Conservation (phyloP, 805 yeast genomes). For the Lipomyces kockii region DNA sequence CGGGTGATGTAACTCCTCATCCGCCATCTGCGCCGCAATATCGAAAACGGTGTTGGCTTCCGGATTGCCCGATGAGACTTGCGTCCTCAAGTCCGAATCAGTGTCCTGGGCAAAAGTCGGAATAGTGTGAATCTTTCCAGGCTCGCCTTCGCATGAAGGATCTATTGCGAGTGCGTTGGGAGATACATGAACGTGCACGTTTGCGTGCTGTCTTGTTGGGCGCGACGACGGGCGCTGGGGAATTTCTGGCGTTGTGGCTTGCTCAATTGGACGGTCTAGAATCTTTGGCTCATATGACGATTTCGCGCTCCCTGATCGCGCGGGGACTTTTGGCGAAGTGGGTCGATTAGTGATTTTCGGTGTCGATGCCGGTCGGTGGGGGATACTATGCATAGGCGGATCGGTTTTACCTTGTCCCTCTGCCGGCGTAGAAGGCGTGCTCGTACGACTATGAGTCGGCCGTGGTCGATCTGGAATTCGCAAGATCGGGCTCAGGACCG, state of each 20-base stretch:
- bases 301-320: conserved; percentile 7
- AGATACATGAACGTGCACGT: conserved; percentile 25
- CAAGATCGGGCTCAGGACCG: conserved; percentile 22
- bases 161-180: conserved; percentile 19
- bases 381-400: background rate
- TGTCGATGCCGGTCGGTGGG: background rate
- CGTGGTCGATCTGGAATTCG: conserved; percentile 22
- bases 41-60: background rate
- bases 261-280: background rate
- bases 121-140: conserved; percentile 7
- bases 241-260: background rate
- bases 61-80: background rate
- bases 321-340: conserved; percentile 5
- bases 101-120: conserved; percentile 14
- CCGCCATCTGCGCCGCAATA: conserved; percentile 1
- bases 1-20: conserved; percentile 1
- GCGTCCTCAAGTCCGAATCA: background rate
- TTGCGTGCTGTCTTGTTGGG: conserved; percentile 9
- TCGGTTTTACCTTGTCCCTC: background rate
- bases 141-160: conserved; percentile 5
- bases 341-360: background rate
- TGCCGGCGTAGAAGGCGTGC: background rate
- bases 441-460: background rate
- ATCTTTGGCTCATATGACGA: background rate
- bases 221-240: conserved; percentile 18